Evolutionary conservation across 73 alveolate genomes (phyloP).

Genomic region (Paramecium primaurelia): DNA sequence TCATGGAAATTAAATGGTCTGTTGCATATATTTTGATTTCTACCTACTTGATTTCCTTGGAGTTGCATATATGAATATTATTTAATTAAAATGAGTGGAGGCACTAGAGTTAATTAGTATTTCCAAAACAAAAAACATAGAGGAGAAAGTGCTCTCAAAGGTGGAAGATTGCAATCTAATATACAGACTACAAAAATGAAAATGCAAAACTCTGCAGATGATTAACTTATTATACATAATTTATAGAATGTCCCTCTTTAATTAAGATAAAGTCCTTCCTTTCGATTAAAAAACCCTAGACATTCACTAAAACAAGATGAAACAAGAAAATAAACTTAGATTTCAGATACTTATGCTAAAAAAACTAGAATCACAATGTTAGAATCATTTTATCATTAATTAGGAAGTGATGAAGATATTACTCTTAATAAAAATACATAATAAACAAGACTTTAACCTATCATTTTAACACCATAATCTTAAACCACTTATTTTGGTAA

Average conservation of each 20-base stretch:
- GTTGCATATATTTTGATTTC: neutral
- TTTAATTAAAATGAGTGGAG: neutral
- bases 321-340: neutral
- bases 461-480: neutral
- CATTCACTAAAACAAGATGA: neutral
- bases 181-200: neutral
- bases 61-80: neutral
- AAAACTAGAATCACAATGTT: neutral
- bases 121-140: neutral
- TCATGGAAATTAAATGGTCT: constrained; percentile 9
- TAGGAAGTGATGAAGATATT: constrained; percentile 26
- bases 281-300: neutral
- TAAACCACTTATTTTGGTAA: neutral
- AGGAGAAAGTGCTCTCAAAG: neutral
- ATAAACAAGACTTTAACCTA: neutral
- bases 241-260: neutral
- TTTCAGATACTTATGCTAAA: neutral
- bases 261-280: neutral
- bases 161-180: neutral
- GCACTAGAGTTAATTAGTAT: neutral
- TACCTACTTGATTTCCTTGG: neutral
- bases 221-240: neutral
- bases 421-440: neutral
- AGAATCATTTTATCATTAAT: neutral
- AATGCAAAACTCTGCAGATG: neutral